These are phyloP conservation scores for Fusarium penzigii DNA, from an alignment of 2,329 filamentous ascomycete species.

Conservation along the genomic window DNA sequence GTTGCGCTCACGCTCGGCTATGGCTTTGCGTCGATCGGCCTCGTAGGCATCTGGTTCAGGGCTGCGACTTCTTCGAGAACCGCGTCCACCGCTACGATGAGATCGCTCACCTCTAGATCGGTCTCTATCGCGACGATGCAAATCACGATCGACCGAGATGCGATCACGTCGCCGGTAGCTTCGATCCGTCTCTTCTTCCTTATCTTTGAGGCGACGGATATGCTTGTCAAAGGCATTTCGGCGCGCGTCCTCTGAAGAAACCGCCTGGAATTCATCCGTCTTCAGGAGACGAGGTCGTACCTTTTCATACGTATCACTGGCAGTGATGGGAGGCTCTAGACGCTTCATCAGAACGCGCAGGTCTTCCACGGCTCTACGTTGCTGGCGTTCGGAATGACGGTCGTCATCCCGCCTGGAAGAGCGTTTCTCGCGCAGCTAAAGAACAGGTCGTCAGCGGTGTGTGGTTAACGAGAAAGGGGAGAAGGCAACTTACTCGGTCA, in stretches of 20 bases:
- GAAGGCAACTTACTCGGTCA: slow-evolving; percentile 61
- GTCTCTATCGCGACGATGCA: slow-evolving; percentile 64
- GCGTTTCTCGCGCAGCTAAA: slow-evolving; percentile 79
- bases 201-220: slow-evolving; percentile 86
- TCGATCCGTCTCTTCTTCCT: slow-evolving; percentile 79
- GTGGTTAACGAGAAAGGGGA: neutral
- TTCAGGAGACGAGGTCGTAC: slow-evolving; percentile 78
- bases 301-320: slow-evolving; percentile 85
- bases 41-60: slow-evolving; percentile 95
- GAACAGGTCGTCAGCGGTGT: slow-evolving; percentile 4
- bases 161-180: slow-evolving; percentile 60
- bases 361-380: slow-evolving; percentile 81
- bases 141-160: slow-evolving; percentile 51
- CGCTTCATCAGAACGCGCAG: slow-evolving; percentile 86
- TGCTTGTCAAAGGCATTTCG: slow-evolving; percentile 88
- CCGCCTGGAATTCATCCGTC: slow-evolving; percentile 79
- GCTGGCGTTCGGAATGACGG: slow-evolving; percentile 79
- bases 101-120: slow-evolving; percentile 61
- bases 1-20: slow-evolving; percentile 90
- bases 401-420: slow-evolving; percentile 79
- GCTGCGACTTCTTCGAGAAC: slow-evolving; percentile 72
- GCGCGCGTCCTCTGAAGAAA: slow-evolving; percentile 80
- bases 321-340: slow-evolving; percentile 77
- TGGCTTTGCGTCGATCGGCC: slow-evolving; percentile 89
- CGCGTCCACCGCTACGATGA: slow-evolving; percentile 59